Percentiles rank a stretch among this genome's conserved stretches.
Conservation (phyloP, 1,139 yeast genomes). For the Protomyces inouyei region DNA sequence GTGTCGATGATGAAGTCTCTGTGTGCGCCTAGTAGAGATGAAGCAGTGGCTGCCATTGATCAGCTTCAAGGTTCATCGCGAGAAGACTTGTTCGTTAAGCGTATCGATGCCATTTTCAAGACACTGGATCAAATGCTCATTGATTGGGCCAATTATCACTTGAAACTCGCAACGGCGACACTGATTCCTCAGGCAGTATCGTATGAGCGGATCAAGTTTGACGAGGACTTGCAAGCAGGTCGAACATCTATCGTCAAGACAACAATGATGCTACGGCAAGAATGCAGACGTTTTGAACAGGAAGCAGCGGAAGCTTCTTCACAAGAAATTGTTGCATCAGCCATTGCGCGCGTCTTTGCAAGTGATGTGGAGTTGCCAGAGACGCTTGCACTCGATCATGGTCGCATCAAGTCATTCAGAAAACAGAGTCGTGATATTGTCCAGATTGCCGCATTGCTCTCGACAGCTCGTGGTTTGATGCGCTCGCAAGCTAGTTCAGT, state of each 20-base stretch:
- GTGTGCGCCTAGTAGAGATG: conserved; percentile 29
- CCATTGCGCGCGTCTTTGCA: not conserved
- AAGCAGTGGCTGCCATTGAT: conserved; percentile 6
- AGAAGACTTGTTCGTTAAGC: conserved; percentile 3
- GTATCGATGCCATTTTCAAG: conserved; percentile 17
- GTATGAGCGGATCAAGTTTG: conserved; percentile 24
- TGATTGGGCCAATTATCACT: conserved; percentile 27
- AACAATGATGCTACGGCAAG: not conserved
- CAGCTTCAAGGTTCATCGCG: conserved; percentile 3
- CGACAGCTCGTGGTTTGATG: conserved; percentile 2
- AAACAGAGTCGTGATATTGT: not conserved
- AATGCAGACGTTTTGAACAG: not conserved
- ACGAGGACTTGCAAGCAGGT: conserved; percentile 34
- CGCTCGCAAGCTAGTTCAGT: not conserved
- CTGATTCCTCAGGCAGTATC: conserved; percentile 24
- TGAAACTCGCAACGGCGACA: conserved; percentile 3
- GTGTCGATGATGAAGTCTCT: conserved; percentile 22
- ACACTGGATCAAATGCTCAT: conserved; percentile 22
- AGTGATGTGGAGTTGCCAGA: conserved; percentile 1
- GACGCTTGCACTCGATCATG: conserved; percentile 12
- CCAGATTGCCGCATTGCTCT: not conserved
- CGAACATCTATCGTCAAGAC: not conserved
- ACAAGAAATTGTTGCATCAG: not conserved
- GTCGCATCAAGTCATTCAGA: not conserved
- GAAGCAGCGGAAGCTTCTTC: not conserved